These are phyloP conservation scores for Aspergillus pseudoterreus DNA, from an alignment of 2,329 filamentous ascomycete genomes.

Conservation along the genomic window DNA sequence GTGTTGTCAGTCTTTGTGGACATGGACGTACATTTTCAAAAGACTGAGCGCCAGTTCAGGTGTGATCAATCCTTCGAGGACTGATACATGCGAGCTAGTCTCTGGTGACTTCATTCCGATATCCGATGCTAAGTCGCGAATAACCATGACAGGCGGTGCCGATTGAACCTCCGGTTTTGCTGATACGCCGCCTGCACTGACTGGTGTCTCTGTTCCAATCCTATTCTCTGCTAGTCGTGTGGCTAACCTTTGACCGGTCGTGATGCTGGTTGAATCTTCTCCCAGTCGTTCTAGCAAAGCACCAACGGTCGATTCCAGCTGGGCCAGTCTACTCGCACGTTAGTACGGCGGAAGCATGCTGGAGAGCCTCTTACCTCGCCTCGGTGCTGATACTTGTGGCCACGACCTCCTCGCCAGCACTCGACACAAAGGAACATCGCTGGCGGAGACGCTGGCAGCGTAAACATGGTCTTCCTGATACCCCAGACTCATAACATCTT, in stretches of 20 bases:
- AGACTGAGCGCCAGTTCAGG: slow-evolving; percentile 8
- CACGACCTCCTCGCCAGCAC: neutral
- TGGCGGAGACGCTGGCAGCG: slow-evolving; percentile 36
- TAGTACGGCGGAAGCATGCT: too few relatives aligned
- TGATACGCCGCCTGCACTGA: neutral
- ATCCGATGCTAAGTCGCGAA: slow-evolving; percentile 6
- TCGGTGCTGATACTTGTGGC: neutral
- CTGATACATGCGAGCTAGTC: slow-evolving; percentile 6
- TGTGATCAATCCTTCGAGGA: slow-evolving; percentile 17
- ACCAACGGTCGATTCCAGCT: slow-evolving; percentile 1
- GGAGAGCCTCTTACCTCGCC: neutral
- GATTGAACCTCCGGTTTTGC: neutral
- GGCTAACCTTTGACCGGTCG: neutral
- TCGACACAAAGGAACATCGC: slow-evolving; percentile 29
- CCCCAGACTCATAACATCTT: slow-evolving; percentile 37
- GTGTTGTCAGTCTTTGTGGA: too few relatives aligned
- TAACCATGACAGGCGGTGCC: slow-evolving; percentile 4
- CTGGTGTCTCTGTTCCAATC: neutral
- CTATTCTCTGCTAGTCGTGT: neutral
- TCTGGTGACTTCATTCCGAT: slow-evolving; percentile 3
- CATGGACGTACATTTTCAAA: neutral
- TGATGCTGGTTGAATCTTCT: neutral
- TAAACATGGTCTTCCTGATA: slow-evolving; percentile 29
- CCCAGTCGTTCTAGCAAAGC: slow-evolving; percentile 1
- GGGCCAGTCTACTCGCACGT: neutral